phyloP scores from a whole-genome alignment of 805 yeast species.

The Huiozyma sinensis region DNA sequence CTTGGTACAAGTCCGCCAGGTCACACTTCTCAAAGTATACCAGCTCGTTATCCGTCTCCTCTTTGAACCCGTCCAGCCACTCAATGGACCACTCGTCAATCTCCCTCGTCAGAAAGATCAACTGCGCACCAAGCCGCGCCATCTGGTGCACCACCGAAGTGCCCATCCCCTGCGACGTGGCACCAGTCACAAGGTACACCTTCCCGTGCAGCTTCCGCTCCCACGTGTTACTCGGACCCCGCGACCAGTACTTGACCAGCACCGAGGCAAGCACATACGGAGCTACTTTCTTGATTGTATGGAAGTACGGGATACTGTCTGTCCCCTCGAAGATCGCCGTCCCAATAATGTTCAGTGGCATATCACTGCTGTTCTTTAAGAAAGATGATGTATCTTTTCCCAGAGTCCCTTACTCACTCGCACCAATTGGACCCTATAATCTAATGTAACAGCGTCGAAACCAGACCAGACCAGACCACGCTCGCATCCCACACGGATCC shows the following conservation, averaged over 20 bases:
- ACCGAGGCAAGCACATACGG: conserved; percentile 42
- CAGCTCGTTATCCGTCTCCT: conserved; percentile 54
- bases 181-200: conserved; percentile 82
- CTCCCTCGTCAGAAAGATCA: conserved; percentile 59
- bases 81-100: conserved; percentile 71
- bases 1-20: conserved; percentile 56
- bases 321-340: conserved; percentile 63
- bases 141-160: conserved; percentile 62
- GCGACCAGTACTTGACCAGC: conserved; percentile 58
- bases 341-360: conserved; percentile 84
- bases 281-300: conserved; percentile 41
- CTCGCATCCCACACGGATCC: neutral
- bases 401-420: neutral
- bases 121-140: conserved; percentile 78
- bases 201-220: conserved; percentile 86
- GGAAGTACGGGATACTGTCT: conserved; percentile 65
- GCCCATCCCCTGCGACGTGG: conserved; percentile 79
- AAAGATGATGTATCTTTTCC: too few species aligned
- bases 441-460: too few species aligned
- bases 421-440: neutral
- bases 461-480: neutral
- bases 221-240: conserved; percentile 81
- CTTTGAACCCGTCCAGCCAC: conserved; percentile 67
- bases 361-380: too few species aligned
- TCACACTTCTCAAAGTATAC: conserved; percentile 90